Base-by-base conservation (phyloP, 2,329 filamentous ascomycete species). In the Penicillium sp. region DNA sequence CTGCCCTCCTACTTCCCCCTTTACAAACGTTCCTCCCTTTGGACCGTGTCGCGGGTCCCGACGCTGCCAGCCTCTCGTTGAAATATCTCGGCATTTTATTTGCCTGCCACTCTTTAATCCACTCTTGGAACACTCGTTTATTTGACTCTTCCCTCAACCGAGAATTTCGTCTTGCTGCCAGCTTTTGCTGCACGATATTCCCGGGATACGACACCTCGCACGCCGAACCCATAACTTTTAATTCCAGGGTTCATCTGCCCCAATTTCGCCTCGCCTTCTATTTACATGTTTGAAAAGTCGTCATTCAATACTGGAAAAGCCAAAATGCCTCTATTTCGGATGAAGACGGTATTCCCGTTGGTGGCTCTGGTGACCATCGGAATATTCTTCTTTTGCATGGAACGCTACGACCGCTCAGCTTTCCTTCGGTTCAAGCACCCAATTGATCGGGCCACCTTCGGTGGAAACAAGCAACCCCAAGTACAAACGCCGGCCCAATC, bases 361-460 rank as follows among this genome's bases (percentile, higher is more conserved):
- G 57, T 74, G 51, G 72, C 71, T 58, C 62, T 76, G 56, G 56
- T 74, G 54, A 69, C 70, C 38, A 73, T 76, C 51, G 69, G 67
- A 32, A 64, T 75, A 47, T 76, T 76, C 61, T 76, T 76, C 62
- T 76, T 68, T 66, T 69, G 68, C 60, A 66, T 75, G 60, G 67
- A 76, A 53, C 72, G 72, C 49, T 76, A 73, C 55, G 72, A 76
- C 51, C 68, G 66, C 37, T 69, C 71, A 22, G 65, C 73, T 16
- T 66, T 76, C 51, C 56, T 69, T 26, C 69, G 70, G 14, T 71
- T 75, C 59, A 75, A 72, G 58, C 67, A 68, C 38, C 72, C 74
- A 24, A 56, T 71, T 47, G 70, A 74, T 49, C 66, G 64, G 39
- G 63, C 66, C 49, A 50, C 66, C 42, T 45, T 62, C 14, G 7